Evolutionary conservation across 352 stramenopile genomes (phyloP), one percentile per base, ranked within the genome.

Genomic region (Pilasporangium apinafurcum): DNA sequence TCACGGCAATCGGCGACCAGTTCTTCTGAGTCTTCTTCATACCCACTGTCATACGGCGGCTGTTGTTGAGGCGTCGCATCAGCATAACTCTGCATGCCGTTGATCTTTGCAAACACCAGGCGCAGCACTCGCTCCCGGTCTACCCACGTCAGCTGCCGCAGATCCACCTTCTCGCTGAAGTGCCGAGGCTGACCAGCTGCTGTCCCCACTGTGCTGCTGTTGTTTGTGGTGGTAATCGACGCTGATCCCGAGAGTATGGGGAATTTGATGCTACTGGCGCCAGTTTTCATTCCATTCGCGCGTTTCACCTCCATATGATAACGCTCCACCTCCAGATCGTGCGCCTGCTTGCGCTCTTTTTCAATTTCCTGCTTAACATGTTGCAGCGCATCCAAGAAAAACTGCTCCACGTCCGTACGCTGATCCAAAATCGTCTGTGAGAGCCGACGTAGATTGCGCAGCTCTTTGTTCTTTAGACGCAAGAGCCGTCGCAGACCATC

Each of bases 81-180:
- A 0, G 67, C 65, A n/a, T 55, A 62, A 43, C 72, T 85, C 38
- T 86, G 68, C 9, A 69, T 68, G 27, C 62, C 76, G 38, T 98
- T 98, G 57, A 97, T 97, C 55, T 95, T 95, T 7, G 89, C 82
- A 42, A 98, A 98, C 30, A 97, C 68, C n/a, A 97, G 65, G 12
- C 90, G 72, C 30, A 98, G 67, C 27, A 97, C 89, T 32, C 82
- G 75, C 63, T 97, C 92, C 18, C 85, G 77, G 59, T 97, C 89
- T 29, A 93, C 82, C 82, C 84, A 96, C 25, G 66, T 82, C 21
- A 98, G 69, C 43, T 96, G 70, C 1, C 65, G 64, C 16, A 97
- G 56, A 35, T 96, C 81, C n/a, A 97, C 81, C 27, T 92, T 92
- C 24, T 80, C 70, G 33, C 62, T 77, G 32, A 75, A 72, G 43